Evolutionary conservation across 768 basidiomycete genomes (phyloP).

Genomic region (Infundibulicybe gibba): DNA sequence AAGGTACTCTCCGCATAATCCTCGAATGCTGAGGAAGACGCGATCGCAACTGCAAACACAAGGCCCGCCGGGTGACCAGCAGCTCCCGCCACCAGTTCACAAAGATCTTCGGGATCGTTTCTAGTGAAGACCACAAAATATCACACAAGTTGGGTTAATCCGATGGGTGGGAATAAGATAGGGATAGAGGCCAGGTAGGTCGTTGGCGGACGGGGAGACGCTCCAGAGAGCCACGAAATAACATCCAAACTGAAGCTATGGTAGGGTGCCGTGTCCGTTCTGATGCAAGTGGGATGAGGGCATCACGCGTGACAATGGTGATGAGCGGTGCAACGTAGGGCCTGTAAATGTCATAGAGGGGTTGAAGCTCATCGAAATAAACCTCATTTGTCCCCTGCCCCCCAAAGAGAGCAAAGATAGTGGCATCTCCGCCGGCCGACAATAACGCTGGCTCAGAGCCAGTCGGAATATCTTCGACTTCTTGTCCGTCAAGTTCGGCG

Average conservation of each 20-base stretch:
- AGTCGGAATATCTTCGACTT: conserved; percentile 51
- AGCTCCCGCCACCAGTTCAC: conserved; percentile 71
- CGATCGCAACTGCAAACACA: conserved; percentile 84
- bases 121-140: conserved; percentile 79
- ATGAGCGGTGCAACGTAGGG: too few relatives aligned
- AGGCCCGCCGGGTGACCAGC: conserved; percentile 99
- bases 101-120: conserved; percentile 77
- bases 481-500: conserved; percentile 58
- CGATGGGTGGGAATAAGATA: conserved; percentile 92
- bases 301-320: conserved; percentile 72
- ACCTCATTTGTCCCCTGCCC: conserved; percentile 98
- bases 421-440: conserved; percentile 62
- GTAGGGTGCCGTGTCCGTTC: conserved; percentile 68
- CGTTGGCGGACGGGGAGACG: conserved; percentile 65
- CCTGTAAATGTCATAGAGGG: conserved; percentile 86
- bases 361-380: conserved; percentile 94
- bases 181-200: conserved; percentile 92
- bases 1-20: conserved; percentile 71
- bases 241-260: too few relatives aligned
- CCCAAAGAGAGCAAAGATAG: conserved; percentile 90
- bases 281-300: conserved; percentile 64
- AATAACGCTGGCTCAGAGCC: conserved; percentile 68
- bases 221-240: conserved; percentile 77
- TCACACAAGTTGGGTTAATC: conserved; percentile 92
- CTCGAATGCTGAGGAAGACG: conserved; percentile 75